Evolutionary conservation across 371 early-diverging fungal genomes (phyloP), one percentile per base, ranked within the genome.

Genomic region (Umbelopsis sp.): DNA sequence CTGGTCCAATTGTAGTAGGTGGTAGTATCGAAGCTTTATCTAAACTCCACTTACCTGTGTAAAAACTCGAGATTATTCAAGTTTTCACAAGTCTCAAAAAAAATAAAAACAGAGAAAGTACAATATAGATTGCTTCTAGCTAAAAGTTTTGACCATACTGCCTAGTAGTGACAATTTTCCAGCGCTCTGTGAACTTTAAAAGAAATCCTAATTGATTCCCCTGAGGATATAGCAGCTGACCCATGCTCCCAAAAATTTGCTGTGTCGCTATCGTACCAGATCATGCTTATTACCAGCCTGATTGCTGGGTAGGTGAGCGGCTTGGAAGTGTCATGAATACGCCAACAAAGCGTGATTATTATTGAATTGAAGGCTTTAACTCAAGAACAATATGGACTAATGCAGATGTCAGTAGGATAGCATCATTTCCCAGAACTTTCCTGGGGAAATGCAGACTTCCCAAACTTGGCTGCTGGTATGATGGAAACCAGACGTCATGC

Each of bases 1-100:
- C 76, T 24, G 92, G 83, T 6, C 92, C 91, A n/a, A 53, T 89
- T 35, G 72, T 86, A 38, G 41, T 82, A 10, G 85, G 82, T 38
- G 44, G 16, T 22, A 46, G 22, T 3, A 65, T 65, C 48, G 29
- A 57, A 57, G 57, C 57, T 57, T 57, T 57, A 14, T 9, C 35
- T 6, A 35, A 11, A 24, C 57, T 57, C n/a, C 29, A 57, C 14
- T 35, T 57, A 57, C 57, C 57, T 35, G 14, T 57, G 57, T 57
- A 57, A 35, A 57, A 35, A 29, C n/a, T 35, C 48, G 41, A 41
- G 7, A 41, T 12, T 12, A 12, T 10, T 7, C 22, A 41, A 41
- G 41, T 41, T 41, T 41, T 41, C 41, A 41, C 41, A 41, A 41
- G 52, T 29, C 22, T 29, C 12, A 51, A 50, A 51, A 51, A 18